Conservation (phyloP, 352 stramenopile genomes). For the Globisporangium ultimum region DNA sequence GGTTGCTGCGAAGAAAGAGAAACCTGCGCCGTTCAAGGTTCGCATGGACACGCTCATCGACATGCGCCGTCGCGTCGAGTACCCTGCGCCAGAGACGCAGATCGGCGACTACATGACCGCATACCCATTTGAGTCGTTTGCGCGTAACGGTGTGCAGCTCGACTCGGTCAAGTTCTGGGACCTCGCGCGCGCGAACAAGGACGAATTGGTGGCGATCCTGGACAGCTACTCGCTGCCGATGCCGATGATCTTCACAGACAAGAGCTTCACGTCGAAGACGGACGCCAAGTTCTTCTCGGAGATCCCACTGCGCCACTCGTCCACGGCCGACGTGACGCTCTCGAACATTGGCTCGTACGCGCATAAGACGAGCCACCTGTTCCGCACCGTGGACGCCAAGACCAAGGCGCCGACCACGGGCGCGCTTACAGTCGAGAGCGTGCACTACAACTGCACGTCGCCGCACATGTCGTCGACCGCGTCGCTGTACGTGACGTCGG, state of each 20-base stretch:
- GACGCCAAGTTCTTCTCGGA: slow-evolving; percentile 4
- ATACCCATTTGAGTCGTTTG: slow-evolving; percentile 17
- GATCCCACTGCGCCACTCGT: slow-evolving; percentile 3
- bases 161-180: slow-evolving; percentile 36
- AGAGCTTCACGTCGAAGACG: slow-evolving; percentile 3
- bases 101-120: slow-evolving; percentile 37
- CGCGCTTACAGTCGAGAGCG: slow-evolving; percentile 15
- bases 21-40: slow-evolving; percentile 32
- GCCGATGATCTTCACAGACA: slow-evolving; percentile 14
- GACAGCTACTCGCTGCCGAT: slow-evolving; percentile 15
- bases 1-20: neutral
- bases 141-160: slow-evolving; percentile 20
- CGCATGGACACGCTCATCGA: slow-evolving; percentile 33
- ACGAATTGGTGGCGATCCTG: slow-evolving; percentile 20
- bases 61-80: slow-evolving; percentile 37
- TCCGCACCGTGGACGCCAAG: slow-evolving; percentile 9
- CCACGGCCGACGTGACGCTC: slow-evolving; percentile 10
- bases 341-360: slow-evolving; percentile 11
- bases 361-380: slow-evolving; percentile 6
- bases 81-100: slow-evolving; percentile 24
- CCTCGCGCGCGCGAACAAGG: slow-evolving; percentile 32
- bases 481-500: slow-evolving; percentile 23
- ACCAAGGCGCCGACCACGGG: slow-evolving; percentile 9
- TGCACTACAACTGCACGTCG: slow-evolving; percentile 27
- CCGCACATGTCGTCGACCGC: slow-evolving; percentile 19